These are phyloP conservation scores for Dendrobium nobile DNA, from an alignment of 106 monocot species.

Conservation along the genomic window DNA sequence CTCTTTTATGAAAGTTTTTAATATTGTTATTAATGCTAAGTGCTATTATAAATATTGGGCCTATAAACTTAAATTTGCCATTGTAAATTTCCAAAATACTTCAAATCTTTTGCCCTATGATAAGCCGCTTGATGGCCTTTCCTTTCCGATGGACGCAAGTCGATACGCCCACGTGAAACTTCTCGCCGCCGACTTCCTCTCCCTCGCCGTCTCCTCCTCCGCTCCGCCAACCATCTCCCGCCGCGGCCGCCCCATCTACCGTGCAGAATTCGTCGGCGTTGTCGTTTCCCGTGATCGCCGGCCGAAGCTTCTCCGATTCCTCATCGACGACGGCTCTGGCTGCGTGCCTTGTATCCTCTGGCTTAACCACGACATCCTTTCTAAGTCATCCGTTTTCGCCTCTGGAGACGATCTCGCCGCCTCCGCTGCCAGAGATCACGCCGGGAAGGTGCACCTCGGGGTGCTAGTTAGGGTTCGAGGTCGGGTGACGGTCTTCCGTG, in stretches of 20 bases:
- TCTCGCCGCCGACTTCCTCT: conserved; percentile 42
- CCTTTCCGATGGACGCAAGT: conserved; percentile 1
- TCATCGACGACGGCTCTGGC: conserved; percentile 76
- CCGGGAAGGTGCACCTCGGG: conserved; percentile 47
- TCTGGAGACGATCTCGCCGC: neutral
- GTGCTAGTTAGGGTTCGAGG: conserved; percentile 63
- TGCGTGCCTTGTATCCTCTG: conserved; percentile 85
- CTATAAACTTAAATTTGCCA: no score
- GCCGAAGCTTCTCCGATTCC: conserved; percentile 50
- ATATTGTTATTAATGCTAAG: no score
- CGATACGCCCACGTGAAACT: conserved; percentile 41
- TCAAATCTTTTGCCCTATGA: no score
- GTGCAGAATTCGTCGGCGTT: conserved; percentile 49
- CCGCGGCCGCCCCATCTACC: conserved; percentile 20
- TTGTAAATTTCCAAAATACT: no score
- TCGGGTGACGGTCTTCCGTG: conserved; percentile 39
- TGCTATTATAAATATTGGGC: no score
- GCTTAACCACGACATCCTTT: conserved; percentile 49
- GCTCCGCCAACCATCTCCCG: conserved; percentile 4
- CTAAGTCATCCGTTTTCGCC: neutral
- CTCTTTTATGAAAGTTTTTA: no score
- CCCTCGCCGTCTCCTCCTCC: conserved; percentile 17
- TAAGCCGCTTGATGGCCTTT: neutral
- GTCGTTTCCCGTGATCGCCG: conserved; percentile 41
- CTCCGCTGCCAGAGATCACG: conserved; percentile 21